A percentile compares a stretch with the other conserved stretches of the same genome.
phyloP scores from a whole-genome alignment of 441 rosid species.

The Adansonia grandidieri region DNA sequence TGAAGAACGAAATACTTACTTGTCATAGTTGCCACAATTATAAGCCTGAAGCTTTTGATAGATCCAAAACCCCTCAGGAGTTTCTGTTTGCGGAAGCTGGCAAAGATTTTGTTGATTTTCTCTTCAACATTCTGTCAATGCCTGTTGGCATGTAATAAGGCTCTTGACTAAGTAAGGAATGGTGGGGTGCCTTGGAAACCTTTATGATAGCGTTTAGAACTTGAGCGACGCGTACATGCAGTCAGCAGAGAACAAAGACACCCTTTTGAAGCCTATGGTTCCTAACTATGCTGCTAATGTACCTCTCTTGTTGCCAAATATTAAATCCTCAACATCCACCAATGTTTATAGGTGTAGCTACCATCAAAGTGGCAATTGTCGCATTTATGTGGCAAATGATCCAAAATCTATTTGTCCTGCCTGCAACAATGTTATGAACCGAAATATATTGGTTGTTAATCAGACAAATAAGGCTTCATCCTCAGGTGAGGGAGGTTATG shows the following conservation, averaged over 20 bases:
- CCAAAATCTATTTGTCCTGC: neutral
- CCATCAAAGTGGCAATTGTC: neutral
- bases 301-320: slow-evolving; percentile 22
- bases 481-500: slow-evolving; percentile 28
- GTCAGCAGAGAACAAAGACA: slow-evolving; percentile 6
- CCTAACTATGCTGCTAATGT: neutral
- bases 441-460: neutral
- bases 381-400: neutral
- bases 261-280: slow-evolving; percentile 20
- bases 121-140: slow-evolving; percentile 29
- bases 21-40: neutral
- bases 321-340: neutral
- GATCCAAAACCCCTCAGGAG: neutral
- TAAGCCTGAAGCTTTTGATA: neutral
- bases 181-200: slow-evolving; percentile 30
- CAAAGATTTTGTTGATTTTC: slow-evolving; percentile 34
- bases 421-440: neutral
- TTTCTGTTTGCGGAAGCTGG: slow-evolving; percentile 2
- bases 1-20: too few relatives aligned
- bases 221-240: slow-evolving; percentile 16
- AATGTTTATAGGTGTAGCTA: neutral
- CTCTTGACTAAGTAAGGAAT: slow-evolving; percentile 17
- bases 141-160: slow-evolving; percentile 28
- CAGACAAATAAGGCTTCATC: neutral
- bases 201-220: slow-evolving; percentile 31